Evolutionary conservation across 108 stramenopile species (phyloP), one percentile per base, ranked within the genome.

Genomic region (Cyclotella choctawhatcheeana): DNA sequence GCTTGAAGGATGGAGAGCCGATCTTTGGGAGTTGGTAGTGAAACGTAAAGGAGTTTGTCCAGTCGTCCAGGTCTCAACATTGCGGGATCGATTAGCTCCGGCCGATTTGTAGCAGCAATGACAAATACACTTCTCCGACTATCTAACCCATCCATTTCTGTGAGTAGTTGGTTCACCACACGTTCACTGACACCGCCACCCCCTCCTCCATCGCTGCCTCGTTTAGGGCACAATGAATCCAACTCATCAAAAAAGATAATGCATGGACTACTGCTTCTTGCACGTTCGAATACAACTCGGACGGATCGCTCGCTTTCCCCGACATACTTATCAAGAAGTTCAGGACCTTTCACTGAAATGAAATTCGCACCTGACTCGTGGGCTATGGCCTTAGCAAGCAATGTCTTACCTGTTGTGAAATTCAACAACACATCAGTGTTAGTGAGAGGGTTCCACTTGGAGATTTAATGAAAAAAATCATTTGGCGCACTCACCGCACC

Each of bases 211-310:
- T 97, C 97, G 47, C 91, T 90, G 7, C 98, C 98, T 33, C 87
- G 85, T 80, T 78, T 90, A n/a, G 87, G 93, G 80, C 96, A 97
- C 12, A 99, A 82, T 22, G 96, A 93, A 64, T 99, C 98, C 48
- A 99, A 83, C 80, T 99, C 99, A 74, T 99, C 99, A 68, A 99
- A 99, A 72, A 99, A 99, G 27, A 99, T 92, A 12, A 99, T 91
- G 70, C 98, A 98, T 17, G 99, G 99, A 71, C 91, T 86, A 30
- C 88, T 91, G 71, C 86, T 82, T 1, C 95, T 73, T 0, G 97
- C 97, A 25, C 91, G 83, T 58, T 93, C 93, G 73, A 96, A 96
- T 0, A 98, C 93, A 37, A 93, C 76, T 4, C 98, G 89, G 14
- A 99, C 98, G 6, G 91, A 90, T 27, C 88, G 94, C 81, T 99